Conservation (phyloP, 164 flowering plant species). For the Cinnamomum chago region DNA sequence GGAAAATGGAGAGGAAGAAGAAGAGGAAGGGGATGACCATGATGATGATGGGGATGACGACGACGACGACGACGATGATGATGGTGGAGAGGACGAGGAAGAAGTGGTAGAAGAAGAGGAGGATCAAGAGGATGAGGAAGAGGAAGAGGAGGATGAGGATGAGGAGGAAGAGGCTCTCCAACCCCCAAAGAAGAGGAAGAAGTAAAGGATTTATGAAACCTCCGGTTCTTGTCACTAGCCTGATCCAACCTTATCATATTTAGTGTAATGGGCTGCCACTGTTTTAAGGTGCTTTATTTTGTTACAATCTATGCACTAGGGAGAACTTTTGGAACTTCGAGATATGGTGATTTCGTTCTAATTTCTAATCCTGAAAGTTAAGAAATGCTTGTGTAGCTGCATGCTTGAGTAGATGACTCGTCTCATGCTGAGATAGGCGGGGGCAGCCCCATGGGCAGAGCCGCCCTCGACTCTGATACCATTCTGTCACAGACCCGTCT, state of each 20-base stretch:
- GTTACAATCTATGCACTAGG: background rate
- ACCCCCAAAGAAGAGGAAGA: constrained; percentile 66
- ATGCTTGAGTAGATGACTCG: too few relatives aligned
- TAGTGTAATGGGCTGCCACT: too few relatives aligned
- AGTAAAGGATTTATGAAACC: constrained; percentile 17
- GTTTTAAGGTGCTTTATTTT: constrained; percentile 3
- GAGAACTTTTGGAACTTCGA: constrained; percentile 1
- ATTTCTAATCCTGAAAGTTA: background rate
- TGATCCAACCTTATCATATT: background rate
- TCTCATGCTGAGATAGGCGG: too few relatives aligned
- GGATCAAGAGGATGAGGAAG: constrained; percentile 21
- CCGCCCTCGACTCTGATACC: too few relatives aligned
- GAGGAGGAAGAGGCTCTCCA: constrained; percentile 54
- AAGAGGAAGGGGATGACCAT: constrained; percentile 6
- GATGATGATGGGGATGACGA: constrained; percentile 14
- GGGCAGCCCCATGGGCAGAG: too few relatives aligned
- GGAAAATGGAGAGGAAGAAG: constrained; percentile 15
- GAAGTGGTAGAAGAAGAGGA: constrained; percentile 29
- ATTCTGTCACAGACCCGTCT: too few relatives aligned
- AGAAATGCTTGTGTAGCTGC: background rate
- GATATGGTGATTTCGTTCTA: background rate
- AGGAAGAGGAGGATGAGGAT: constrained; percentile 47
- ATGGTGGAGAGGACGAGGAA: constrained; percentile 26
- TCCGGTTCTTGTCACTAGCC: background rate
- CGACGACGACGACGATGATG: constrained; percentile 11